Conservation (phyloP, 257 asterid genomes). For the Plantago ovata region DNA sequence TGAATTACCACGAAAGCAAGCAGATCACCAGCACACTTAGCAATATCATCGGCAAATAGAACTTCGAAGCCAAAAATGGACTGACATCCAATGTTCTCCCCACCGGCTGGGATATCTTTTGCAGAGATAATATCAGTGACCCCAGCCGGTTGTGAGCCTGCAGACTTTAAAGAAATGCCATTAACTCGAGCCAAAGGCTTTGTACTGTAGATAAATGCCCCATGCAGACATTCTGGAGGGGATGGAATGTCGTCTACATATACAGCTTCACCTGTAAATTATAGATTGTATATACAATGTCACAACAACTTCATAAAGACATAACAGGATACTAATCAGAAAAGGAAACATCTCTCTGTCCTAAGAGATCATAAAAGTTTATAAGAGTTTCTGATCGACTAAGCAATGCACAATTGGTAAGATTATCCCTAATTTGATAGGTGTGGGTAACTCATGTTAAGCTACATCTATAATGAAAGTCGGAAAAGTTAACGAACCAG, state of each 20-base stretch:
- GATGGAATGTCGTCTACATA: slow-evolving; percentile 75
- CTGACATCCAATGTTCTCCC: slow-evolving; percentile 44
- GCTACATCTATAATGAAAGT: slow-evolving; percentile 10
- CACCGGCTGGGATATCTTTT: slow-evolving; percentile 59
- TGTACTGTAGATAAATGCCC: slow-evolving; percentile 58
- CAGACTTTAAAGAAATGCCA: slow-evolving; percentile 34
- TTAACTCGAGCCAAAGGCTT: slow-evolving; percentile 54
- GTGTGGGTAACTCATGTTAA: not conserved
- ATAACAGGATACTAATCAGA: too few relatives aligned
- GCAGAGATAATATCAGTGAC: slow-evolving; percentile 39
- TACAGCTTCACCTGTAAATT: slow-evolving; percentile 63
- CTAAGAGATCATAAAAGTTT: not conserved
- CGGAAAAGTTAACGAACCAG: slow-evolving; percentile 40
- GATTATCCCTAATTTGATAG: not conserved
- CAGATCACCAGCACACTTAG: slow-evolving; percentile 55
- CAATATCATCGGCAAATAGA: slow-evolving; percentile 51
- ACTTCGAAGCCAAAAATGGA: slow-evolving; percentile 39
- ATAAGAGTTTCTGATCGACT: not conserved
- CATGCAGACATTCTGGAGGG: slow-evolving; percentile 61
- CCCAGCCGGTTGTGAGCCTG: slow-evolving; percentile 23
- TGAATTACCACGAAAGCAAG: slow-evolving; percentile 58
- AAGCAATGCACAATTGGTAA: too few relatives aligned
- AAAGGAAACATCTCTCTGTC: too few relatives aligned
- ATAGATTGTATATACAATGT: not conserved
- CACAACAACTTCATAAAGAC: not conserved